These are phyloP conservation scores for Aspergillus spinulosporus DNA, from an alignment of 2,329 filamentous ascomycete genomes.

Conservation along the genomic window DNA sequence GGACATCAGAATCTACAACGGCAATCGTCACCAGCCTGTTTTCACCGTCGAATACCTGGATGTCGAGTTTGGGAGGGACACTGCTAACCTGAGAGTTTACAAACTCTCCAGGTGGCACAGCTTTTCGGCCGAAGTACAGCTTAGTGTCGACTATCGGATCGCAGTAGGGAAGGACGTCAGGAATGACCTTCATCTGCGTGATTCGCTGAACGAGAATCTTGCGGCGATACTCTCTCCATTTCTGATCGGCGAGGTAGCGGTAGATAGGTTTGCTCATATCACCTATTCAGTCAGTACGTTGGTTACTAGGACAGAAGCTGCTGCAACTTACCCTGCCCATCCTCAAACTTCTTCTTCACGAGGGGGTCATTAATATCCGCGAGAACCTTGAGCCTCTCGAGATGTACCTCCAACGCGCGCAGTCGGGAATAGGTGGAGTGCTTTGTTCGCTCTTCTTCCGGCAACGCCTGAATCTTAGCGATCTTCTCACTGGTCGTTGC, in stretches of 20 bases:
- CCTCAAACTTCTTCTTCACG: slow-evolving; percentile 92
- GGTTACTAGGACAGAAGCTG: background rate
- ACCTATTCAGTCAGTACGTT: slow-evolving; percentile 52
- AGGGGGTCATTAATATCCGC: slow-evolving; percentile 94
- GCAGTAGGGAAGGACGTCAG: slow-evolving; percentile 80
- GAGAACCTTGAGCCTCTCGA: slow-evolving; percentile 80
- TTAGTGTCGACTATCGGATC: slow-evolving; percentile 77
- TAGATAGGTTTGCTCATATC: slow-evolving; percentile 98
- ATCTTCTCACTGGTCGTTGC: slow-evolving; percentile 67
- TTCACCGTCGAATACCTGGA: slow-evolving; percentile 82
- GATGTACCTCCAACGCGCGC: slow-evolving; percentile 66
- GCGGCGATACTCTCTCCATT: slow-evolving; percentile 83
- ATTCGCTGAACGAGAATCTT: slow-evolving; percentile 82
- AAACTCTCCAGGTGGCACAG: slow-evolving; percentile 73
- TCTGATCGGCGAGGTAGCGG: slow-evolving; percentile 78
- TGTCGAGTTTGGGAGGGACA: slow-evolving; percentile 69
- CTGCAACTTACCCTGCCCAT: slow-evolving; percentile 70
- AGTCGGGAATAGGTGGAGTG: slow-evolving; percentile 66
- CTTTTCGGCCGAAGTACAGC: slow-evolving; percentile 72
- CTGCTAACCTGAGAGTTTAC: slow-evolving; percentile 75
- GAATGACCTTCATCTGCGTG: slow-evolving; percentile 79
- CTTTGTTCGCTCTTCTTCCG: slow-evolving; percentile 63
- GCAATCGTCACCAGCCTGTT: slow-evolving; percentile 80
- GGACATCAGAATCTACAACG: slow-evolving; percentile 88
- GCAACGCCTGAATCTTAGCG: slow-evolving; percentile 61